phyloP scores from a whole-genome alignment of 2,329 filamentous ascomycete species.

The Lachnellula occidentalis region DNA sequence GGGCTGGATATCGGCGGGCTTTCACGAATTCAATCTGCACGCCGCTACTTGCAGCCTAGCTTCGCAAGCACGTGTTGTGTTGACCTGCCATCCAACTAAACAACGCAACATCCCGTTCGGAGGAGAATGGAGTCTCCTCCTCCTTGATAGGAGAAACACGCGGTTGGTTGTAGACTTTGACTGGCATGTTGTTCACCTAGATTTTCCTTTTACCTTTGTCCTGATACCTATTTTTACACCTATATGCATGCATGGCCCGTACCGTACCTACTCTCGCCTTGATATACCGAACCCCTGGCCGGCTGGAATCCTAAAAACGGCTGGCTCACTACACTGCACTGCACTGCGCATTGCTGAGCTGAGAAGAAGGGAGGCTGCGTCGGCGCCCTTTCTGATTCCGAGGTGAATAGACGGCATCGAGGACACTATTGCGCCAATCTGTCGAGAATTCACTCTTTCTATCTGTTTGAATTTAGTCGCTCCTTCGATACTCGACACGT shows the following conservation, averaged over 20 bases:
- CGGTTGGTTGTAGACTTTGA: constrained; percentile 9
- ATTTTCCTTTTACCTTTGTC: not conserved
- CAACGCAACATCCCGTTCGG: not conserved
- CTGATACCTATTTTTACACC: not conserved
- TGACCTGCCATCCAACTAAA: constrained; percentile 7
- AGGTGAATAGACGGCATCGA: not conserved
- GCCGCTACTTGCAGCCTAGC: constrained; percentile 4
- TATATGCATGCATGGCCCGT: not conserved
- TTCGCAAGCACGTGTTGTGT: not conserved
- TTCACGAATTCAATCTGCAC: constrained; percentile 2
- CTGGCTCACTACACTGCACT: not conserved
- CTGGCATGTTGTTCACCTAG: constrained; percentile 7
- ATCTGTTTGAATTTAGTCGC: not conserved
- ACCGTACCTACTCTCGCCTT: not conserved
- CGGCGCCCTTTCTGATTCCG: not conserved
- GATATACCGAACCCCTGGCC: constrained; percentile 6
- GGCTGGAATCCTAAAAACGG: constrained; percentile 4
- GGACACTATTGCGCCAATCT: not conserved
- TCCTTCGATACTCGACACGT: constrained; percentile 3
- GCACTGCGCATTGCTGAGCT: constrained; percentile 6
- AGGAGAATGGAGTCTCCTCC: too few species aligned
- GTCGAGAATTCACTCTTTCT: constrained; percentile 1
- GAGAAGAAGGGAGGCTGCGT: constrained; percentile 7
- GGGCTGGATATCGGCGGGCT: not conserved
- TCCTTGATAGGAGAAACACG: too few species aligned